Base-by-base conservation (phyloP, 176 grass and related monocot species). In the Musa schizocarpa region DNA sequence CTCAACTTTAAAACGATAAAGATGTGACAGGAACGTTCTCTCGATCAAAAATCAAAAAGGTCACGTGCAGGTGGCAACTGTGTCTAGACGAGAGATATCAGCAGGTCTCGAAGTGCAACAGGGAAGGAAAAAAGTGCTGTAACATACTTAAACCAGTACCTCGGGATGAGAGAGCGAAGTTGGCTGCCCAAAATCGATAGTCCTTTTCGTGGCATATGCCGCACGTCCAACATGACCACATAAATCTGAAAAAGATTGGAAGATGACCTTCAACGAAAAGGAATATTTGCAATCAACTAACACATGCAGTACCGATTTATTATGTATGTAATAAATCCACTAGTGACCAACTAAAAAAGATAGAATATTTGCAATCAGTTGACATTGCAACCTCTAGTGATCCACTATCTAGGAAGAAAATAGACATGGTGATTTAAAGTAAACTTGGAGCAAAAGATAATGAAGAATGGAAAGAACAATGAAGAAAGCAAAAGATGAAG, bases 151-250 rank as follows among this genome's bases (percentile, higher is more conserved):
- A 20, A 66, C 55, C 14, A 72, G 25, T 90, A 96, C 93, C 89
- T 98, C 52, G 54, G 88, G 90, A 71, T 98, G 95, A 73, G 88
- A 89, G 51, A 48, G 74, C 14, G 84, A 68, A 16, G 86, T 91
- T 61, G 90, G 95, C 73, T 99, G 90, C 68, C 86, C 95, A 52
- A 91, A 82, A 82, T 94, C 81, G 0, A 79, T 43, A 78, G 73
- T 56, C 48, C 80, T 67, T 63, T 79, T 63, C 27, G 89, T 69
- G 26, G 29, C 53, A 75, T 90, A 88, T 68, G 82, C 25, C 58
- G 62, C 66, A 43, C 23, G n/a, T 68, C 52, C 53, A 56, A 77
- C 22, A 11, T 82, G 76, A 83, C 29, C 75, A 68, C 68, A 13
- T 64, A 57, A 79, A 68, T 62, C 8, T 49, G 73, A 80, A 74